Evolutionary conservation across 1,139 yeast genomes (phyloP).

Genomic region (Meyerozyma smithsonii): DNA sequence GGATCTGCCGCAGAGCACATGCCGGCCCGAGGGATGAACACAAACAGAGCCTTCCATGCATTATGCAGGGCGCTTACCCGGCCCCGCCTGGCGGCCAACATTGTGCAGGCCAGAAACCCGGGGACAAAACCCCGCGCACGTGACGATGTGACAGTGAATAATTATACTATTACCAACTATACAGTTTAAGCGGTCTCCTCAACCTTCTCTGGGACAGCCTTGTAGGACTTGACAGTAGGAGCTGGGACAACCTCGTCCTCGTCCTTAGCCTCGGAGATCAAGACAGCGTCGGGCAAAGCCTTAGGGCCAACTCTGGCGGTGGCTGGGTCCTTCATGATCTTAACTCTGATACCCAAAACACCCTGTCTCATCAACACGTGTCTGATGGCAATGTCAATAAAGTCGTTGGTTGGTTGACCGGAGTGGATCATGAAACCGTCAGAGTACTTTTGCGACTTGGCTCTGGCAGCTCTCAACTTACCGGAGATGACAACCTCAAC

Average conservation of each 20-base stretch:
- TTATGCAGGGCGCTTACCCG: too few relatives aligned
- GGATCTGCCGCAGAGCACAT: too few relatives aligned
- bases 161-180: not conserved
- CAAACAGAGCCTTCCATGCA: too few relatives aligned
- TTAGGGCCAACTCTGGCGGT: slow-evolving; percentile 86
- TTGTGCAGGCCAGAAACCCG: not conserved
- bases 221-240: slow-evolving; percentile 80
- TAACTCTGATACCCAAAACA: slow-evolving; percentile 98
- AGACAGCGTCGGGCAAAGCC: slow-evolving; percentile 92
- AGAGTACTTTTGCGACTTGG: slow-evolving; percentile 99
- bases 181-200: slow-evolving; percentile 30
- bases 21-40: too few relatives aligned
- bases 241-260: slow-evolving; percentile 77
- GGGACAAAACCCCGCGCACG: not conserved
- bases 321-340: slow-evolving; percentile 99
- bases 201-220: slow-evolving; percentile 27
- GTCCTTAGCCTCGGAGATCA: slow-evolving; percentile 95
- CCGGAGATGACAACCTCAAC: slow-evolving; percentile 99
- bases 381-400: slow-evolving; percentile 98
- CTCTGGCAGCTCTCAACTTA: slow-evolving; percentile 99
- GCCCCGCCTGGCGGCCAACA: too few relatives aligned
- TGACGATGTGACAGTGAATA: not conserved
- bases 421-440: slow-evolving; percentile 99
- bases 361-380: slow-evolving; percentile 99
- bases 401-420: slow-evolving; percentile 99